Base-by-base conservation (phyloP, 1,284 basidiomycete species). In the Melampsora americana region DNA sequence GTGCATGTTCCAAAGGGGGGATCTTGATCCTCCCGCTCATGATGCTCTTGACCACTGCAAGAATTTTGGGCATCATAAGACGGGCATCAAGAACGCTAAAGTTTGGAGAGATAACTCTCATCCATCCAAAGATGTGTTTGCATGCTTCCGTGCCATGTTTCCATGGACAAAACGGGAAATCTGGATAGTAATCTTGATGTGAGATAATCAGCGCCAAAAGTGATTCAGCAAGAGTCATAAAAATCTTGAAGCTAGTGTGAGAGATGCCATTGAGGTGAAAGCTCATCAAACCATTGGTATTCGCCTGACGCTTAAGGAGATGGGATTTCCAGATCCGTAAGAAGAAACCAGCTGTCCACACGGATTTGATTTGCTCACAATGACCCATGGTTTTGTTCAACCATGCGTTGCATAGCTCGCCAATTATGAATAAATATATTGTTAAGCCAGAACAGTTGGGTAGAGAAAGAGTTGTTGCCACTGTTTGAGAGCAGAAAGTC, bases 141-240 rank as follows among this genome's bases (percentile, higher is more conserved):
- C 67, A 69, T 60, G 67, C 67, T 69, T 69, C 32, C 3, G 53
- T 69, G 2, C 67, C 53, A 59, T 69, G 67, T 50, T 69, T 69
- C 67, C 67, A 69, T n/a, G 53, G 53, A 56, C 56, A 59, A 7
- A 69, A 59, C 44, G 67, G 67, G 9, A 59, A 39, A 16, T 28
- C 23, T 2, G 67, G 53, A 50, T 60, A 60, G 39, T 5, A 69
- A 28, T 69, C 32, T 12, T 50, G n/a, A 60, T 69, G 50, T 42
- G 53, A 60, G 11, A 69, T 60, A 12, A 69, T 69, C 35, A 69
- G 23, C 5, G 53, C 67, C 28, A 59, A 56, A 2, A 69, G 50
- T 23, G 53, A 59, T n/a, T 60, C 60, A 23, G 53, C 32, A 18
- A 69, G n/a, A 32, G 60, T 59, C n/a, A 28, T 39, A 18, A 69